Percentiles rank a stretch among this genome's conserved stretches.
Evolutionary conservation across 495 filamentous ascomycete species (phyloP).

Genomic region (Hypoxylon rickii): DNA sequence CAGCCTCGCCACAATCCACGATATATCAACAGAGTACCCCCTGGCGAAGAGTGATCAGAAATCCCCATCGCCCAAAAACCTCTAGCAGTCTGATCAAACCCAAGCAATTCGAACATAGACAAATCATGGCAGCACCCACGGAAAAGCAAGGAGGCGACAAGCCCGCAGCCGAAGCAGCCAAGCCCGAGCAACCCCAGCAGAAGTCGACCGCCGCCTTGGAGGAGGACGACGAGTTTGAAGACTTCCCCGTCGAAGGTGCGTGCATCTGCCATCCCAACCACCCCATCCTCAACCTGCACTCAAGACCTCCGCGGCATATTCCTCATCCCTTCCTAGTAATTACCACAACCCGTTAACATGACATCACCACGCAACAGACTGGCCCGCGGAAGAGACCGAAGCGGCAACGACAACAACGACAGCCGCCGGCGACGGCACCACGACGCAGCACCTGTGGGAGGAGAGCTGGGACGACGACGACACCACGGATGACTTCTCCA

Average conservation of each 20-base stretch:
- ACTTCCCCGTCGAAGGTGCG: slow-evolving; percentile 95
- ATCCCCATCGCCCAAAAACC: background rate
- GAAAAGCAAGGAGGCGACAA: slow-evolving; percentile 43
- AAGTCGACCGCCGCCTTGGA: slow-evolving; percentile 67
- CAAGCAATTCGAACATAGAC: no score
- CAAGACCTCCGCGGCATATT: no score
- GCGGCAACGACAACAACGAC: slow-evolving; percentile 55
- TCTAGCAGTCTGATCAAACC: no score
- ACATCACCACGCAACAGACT: slow-evolving; percentile 61
- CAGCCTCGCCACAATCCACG: slow-evolving; percentile 5
- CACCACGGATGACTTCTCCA: slow-evolving; percentile 92
- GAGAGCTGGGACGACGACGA: slow-evolving; percentile 99
- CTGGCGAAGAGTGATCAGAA: background rate
- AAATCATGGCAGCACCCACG: slow-evolving; percentile 32
- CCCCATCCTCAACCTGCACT: no score
- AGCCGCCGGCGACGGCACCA: slow-evolving; percentile 43
- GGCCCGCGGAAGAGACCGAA: slow-evolving; percentile 84
- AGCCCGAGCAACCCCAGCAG: slow-evolving; percentile 47
- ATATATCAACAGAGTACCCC: background rate
- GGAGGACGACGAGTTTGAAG: slow-evolving; percentile 98
- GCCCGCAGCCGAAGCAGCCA: slow-evolving; percentile 50
- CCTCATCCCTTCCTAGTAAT: no score
- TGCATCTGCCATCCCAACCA: slow-evolving; percentile 1
- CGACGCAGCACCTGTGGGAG: slow-evolving; percentile 89
- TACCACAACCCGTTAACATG: background rate